phyloP scores from a whole-genome alignment of 2,329 filamentous ascomycete species.

The Ophidiomyces ophidiicola region DNA sequence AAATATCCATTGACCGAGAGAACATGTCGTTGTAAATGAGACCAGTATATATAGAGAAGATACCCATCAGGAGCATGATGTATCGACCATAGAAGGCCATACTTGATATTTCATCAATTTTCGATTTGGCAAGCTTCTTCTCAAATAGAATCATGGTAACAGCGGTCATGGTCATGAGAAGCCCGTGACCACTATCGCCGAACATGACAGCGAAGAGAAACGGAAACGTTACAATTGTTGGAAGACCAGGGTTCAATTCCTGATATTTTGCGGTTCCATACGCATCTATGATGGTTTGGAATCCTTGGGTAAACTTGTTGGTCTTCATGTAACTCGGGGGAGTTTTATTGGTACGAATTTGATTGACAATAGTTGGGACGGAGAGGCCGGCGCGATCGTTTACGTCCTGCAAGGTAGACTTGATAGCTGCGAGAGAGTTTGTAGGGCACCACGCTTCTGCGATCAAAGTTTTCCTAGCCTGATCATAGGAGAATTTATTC shows the following conservation, averaged over 20 bases:
- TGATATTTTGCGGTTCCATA: constrained; percentile 96
- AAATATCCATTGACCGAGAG: constrained; percentile 81
- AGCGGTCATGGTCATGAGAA: constrained; percentile 75
- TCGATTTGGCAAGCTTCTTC: constrained; percentile 65
- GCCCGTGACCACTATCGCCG: constrained; percentile 87
- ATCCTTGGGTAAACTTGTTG: constrained; percentile 95
- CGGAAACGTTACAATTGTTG: constrained; percentile 95
- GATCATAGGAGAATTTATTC: constrained; percentile 94
- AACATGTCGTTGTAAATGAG: constrained; percentile 97
- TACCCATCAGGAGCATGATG: constrained; percentile 95
- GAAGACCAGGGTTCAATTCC: constrained; percentile 90
- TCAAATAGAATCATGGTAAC: constrained; percentile 95
- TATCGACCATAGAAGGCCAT: constrained; percentile 99
- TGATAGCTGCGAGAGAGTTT: constrained; percentile 76
- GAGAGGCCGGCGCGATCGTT: constrained; percentile 90
- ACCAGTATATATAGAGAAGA: constrained; percentile 94
- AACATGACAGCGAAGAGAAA: constrained; percentile 99
- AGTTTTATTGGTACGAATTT: constrained; percentile 92
- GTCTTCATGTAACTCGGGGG: constrained; percentile 96
- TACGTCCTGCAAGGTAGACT: constrained; percentile 87
- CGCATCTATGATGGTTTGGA: constrained; percentile 97
- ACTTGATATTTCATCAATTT: constrained; percentile 90
- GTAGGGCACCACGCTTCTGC: constrained; percentile 96
- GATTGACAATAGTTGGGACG: constrained; percentile 97
- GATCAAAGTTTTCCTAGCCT: constrained; percentile 87